Percentiles rank a stretch among this genome's conserved stretches.
phyloP scores from a whole-genome alignment of 495 filamentous ascomycete genomes.

The Trichoderma gamsii region DNA sequence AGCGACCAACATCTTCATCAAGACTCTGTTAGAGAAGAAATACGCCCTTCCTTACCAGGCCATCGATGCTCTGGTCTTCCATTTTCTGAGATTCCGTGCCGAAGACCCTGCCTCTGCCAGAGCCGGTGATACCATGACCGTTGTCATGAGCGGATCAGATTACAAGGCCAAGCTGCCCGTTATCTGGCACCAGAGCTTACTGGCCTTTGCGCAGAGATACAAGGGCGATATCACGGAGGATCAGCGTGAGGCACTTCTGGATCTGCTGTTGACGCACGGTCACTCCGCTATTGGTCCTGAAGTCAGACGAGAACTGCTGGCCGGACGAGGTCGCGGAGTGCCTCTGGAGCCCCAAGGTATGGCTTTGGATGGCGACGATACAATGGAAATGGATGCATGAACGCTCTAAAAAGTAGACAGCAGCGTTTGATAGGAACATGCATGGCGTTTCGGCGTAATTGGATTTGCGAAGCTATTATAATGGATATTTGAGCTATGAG shows the following conservation, averaged over 20 bases:
- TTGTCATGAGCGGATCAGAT: slow-evolving; percentile 30
- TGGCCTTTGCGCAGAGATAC: slow-evolving; percentile 91
- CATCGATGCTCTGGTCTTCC: slow-evolving; percentile 89
- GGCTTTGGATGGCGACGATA: slow-evolving; percentile 73
- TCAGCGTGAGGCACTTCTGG: slow-evolving; percentile 68
- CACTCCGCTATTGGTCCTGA: slow-evolving; percentile 88
- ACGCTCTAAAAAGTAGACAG: background rate
- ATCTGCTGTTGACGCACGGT: slow-evolving; percentile 78
- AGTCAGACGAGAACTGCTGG: slow-evolving; percentile 82
- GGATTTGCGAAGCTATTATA: background rate
- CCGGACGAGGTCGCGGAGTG: slow-evolving; percentile 80
- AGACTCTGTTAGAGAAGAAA: slow-evolving; percentile 87
- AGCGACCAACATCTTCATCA: slow-evolving; percentile 88
- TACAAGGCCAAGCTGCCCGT: slow-evolving; percentile 63
- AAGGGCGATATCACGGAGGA: slow-evolving; percentile 70
- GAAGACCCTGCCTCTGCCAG: slow-evolving; percentile 37
- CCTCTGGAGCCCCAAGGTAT: slow-evolving; percentile 48
- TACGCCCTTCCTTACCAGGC: slow-evolving; percentile 92
- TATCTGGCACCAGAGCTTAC: slow-evolving; percentile 78
- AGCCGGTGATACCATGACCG: slow-evolving; percentile 39
- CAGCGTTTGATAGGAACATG: slow-evolving; percentile 1
- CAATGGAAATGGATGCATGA: slow-evolving; percentile 62
- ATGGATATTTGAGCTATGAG: slow-evolving; percentile 9
- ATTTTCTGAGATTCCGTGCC: slow-evolving; percentile 83
- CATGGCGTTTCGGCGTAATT: slow-evolving; percentile 14